Evolutionary conservation across 2,329 filamentous ascomycete species (phyloP), one percentile per base, ranked within the genome.

Genomic region (Aspergillus unguis): DNA sequence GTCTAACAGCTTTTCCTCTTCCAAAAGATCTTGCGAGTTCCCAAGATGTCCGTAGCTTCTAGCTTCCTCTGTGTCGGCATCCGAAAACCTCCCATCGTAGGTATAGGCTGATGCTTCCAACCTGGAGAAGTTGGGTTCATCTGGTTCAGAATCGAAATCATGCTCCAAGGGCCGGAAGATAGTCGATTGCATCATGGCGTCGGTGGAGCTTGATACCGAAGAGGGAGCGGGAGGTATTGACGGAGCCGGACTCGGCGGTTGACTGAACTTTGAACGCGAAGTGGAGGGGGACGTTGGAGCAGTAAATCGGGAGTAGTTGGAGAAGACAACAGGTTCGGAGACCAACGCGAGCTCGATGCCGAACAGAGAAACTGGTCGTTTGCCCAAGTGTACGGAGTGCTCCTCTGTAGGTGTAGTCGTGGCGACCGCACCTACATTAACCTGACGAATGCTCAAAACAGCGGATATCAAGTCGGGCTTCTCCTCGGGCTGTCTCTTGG

Each of bases 311-410:
- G 74, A 68, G 58, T 76, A 71, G 26, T 72, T 75, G 3, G 74
- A 71, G 47, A 80, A 79, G n/a, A 76, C 73, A 3, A 71, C 68
- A 3, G 75, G 69, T 54, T 80, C 75, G 3, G 77, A 78, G 17
- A 80, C 65, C 3, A 81, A 59, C 43, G 75, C 69, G 23, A 75
- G 65, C 51, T 73, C 74, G 27, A 80, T 71, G 50, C 73, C 72
- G 27, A 70, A 68, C 6, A 81, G 56, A 7, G 68, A 72, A 49
- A 81, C 61, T 23, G 71, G 66, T 26, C 78, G 72, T 63, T 75
- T 78, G 40, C 74, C 70, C 36, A 65, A 62, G 26, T 69, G 63
- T 37, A 54, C 48, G 52, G 59, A 58, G 48, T 60, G 58, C 48
- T 70, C 58, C 32, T 63, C 50, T 7, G 59, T 27, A 11, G 29